Evolutionary conservation across 345 rosid species (phyloP).

Genomic region (Hevea brasiliensis): DNA sequence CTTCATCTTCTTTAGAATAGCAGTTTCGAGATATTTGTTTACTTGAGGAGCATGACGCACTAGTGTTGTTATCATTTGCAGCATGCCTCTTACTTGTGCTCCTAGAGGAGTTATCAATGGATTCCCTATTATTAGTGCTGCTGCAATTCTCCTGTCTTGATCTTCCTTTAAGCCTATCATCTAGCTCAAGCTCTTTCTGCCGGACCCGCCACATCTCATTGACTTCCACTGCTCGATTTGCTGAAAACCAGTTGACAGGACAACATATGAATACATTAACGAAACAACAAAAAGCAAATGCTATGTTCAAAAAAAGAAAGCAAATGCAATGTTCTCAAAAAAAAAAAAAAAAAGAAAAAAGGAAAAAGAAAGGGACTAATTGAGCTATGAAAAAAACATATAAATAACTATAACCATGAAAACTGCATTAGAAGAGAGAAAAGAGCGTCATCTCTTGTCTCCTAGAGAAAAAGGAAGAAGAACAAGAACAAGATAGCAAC

Average conservation of each 20-base stretch:
- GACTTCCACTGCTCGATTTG: constrained; percentile 78
- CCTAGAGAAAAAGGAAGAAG: not conserved
- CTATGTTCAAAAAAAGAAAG: not conserved
- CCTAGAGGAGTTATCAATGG: constrained; percentile 21
- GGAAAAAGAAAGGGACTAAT: not conserved
- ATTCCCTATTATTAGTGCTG: constrained; percentile 29
- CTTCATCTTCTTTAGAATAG: constrained; percentile 45
- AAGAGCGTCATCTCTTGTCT: not conserved
- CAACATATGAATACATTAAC: not conserved
- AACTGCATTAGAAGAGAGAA: not conserved
- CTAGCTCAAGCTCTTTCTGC: constrained; percentile 68
- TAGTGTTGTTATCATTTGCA: constrained; percentile 24
- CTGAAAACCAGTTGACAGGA: constrained; percentile 32
- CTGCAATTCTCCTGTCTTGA: constrained; percentile 39
- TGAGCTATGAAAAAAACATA: not conserved
- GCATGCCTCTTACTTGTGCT: constrained; percentile 33
- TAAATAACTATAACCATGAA: not conserved
- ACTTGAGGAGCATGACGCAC: constrained; percentile 43
- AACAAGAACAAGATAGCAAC: not conserved
- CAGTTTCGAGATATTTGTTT: constrained; percentile 24
- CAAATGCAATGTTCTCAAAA: not conserved
- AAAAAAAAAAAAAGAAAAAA: not conserved
- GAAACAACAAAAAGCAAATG: not conserved
- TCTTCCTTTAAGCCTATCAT: constrained; percentile 44
- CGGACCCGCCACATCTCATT: constrained; percentile 84